Conservation (phyloP, 225 moss, liverwort and hornwort genomes). For the Thuidium tamariscinum region DNA sequence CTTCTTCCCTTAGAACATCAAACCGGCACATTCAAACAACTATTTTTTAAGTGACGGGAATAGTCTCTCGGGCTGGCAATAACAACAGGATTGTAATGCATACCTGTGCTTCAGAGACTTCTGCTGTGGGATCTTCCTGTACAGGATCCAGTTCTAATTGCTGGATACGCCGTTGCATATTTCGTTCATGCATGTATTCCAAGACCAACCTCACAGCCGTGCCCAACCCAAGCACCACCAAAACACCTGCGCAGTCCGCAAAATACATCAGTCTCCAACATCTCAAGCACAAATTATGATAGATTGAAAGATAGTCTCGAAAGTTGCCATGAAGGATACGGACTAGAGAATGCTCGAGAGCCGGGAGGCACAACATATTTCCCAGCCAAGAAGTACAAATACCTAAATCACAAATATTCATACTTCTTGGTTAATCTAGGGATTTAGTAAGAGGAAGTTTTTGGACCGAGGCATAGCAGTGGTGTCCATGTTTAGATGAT, state of each 20-base stretch:
- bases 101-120: slow-evolving; percentile 11
- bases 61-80: neutral
- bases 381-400: neutral
- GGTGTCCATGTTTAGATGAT: neutral
- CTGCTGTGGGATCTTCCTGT: neutral
- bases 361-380: neutral
- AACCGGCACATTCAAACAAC: neutral
- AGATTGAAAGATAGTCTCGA: neutral
- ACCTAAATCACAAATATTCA: neutral
- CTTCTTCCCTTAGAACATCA: neutral
- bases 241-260: slow-evolving; percentile 47
- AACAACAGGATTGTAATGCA: neutral
- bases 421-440: neutral
- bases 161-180: slow-evolving; percentile 43
- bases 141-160: slow-evolving; percentile 55
- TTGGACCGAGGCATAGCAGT: neutral
- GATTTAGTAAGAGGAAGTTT: neutral
- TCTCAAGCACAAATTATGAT: neutral
- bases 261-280: neutral
- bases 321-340: neutral
- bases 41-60: neutral
- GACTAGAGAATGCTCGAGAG: neutral
- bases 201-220: slow-evolving; percentile 65
- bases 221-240: slow-evolving; percentile 83
- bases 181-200: slow-evolving; percentile 64